These are phyloP conservation scores for Chlorella sp. DNA, from an alignment of 139 green algal genomes.

Conservation along the genomic window DNA sequence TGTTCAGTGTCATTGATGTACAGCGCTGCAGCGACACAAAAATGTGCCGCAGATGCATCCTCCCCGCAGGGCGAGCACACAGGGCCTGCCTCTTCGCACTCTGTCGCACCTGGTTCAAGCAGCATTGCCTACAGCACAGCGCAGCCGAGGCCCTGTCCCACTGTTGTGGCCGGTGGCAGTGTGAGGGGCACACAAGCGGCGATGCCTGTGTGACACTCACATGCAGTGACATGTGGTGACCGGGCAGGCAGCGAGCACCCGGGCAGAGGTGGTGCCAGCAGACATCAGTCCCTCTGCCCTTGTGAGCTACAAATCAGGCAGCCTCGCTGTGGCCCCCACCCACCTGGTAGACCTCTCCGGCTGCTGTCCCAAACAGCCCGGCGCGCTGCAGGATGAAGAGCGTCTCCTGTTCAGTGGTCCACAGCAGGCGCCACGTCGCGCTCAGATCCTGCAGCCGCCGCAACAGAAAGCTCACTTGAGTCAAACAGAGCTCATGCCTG, in stretches of 20 bases:
- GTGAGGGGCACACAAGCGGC: too few relatives aligned
- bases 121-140: too few relatives aligned
- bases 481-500: too few relatives aligned
- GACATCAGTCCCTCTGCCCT: neutral
- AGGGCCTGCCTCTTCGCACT: too few relatives aligned
- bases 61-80: too few relatives aligned
- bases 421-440: constrained; percentile 83
- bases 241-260: neutral
- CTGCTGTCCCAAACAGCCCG: constrained; percentile 57
- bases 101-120: too few relatives aligned
- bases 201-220: constrained; percentile 88
- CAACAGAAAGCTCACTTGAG: too few relatives aligned
- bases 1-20: constrained; percentile 36
- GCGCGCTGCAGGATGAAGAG: constrained; percentile 91
- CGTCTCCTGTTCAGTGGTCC: constrained; percentile 80
- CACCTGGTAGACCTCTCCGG: constrained; percentile 65
- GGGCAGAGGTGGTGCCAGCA: neutral
- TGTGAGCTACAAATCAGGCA: neutral
- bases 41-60: too few relatives aligned
- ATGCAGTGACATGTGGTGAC: neutral
- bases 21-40: too few relatives aligned
- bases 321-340: constrained; percentile 62
- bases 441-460: constrained; percentile 37
- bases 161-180: too few relatives aligned
- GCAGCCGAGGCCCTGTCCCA: too few relatives aligned